Evolutionary conservation across 805 yeast genomes (phyloP), one percentile per base, ranked within the genome.

Genomic region (Pichia californica): DNA sequence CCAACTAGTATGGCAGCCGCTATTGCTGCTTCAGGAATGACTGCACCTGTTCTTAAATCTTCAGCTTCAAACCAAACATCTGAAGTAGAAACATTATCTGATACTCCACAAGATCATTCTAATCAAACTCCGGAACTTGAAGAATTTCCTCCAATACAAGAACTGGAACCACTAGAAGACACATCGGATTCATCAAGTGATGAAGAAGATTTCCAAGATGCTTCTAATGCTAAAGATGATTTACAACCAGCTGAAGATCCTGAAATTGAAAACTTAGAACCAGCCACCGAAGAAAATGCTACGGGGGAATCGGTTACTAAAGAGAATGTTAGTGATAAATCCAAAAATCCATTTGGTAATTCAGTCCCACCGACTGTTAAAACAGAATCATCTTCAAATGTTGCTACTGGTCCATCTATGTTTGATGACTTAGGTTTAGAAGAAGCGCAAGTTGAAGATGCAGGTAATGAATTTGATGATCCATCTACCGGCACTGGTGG

Each of bases 381-480:
- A 42, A 10, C 21, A 4, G 37, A 47, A 9, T n/a, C 38, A 35
- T 29, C 33, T 18, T 1, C 32, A 26, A 13, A 19, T 14, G 31
- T 46, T 6, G 49, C 35, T 14, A 46, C 35, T 7, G 47, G 40
- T 4, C 38, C 44, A 9, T 54, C 40, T 14, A 40, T 60, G 51
- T 63, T 63, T 51, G 69, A 65, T 40, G 66, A 64, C 39, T 51
- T 66, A n/a, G 63, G 60, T 21, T 41, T 59, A 10, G 66, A 64
- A 42, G 68, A 61, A 25, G 67, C 68, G 8, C 53, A 45, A 31
- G 55, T 46, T 29, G 54, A 50, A 31, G 36, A 36, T 4, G 21
- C 44, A 4, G 61, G 56, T 25, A 47, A 50, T 33, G 46, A 48
- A 29, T 52, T 34, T 64, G 67, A 44, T n/a, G n/a, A n/a, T n/a